Conservation (phyloP, 805 yeast species). For the Teunomyces panamensis region DNA sequence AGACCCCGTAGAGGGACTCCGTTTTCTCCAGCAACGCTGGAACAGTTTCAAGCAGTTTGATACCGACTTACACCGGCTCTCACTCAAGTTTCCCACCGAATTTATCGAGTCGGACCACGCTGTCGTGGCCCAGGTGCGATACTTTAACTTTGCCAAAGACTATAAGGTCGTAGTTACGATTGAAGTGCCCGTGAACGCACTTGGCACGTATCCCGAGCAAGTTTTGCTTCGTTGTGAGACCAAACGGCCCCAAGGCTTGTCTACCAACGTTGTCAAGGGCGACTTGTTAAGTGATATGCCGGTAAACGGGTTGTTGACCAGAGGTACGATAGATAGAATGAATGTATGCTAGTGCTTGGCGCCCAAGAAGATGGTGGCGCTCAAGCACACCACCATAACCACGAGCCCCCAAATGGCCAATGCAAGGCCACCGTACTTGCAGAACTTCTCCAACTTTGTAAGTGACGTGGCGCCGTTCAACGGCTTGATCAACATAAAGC, state of each 20-base stretch:
- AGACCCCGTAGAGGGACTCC: background rate
- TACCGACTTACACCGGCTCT: slow-evolving; percentile 26
- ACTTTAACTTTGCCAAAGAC: slow-evolving; percentile 13
- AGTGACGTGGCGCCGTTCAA: slow-evolving; percentile 24
- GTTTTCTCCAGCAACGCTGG: background rate
- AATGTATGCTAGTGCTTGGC: slow-evolving; percentile 27
- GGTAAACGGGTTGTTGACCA: background rate
- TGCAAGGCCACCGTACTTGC: slow-evolving; percentile 39
- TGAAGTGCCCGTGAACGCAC: slow-evolving; percentile 1
- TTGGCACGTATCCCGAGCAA: background rate
- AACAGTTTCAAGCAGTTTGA: slow-evolving; percentile 19
- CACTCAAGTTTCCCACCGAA: slow-evolving; percentile 26
- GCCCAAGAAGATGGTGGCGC: slow-evolving; percentile 46
- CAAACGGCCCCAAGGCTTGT: background rate
- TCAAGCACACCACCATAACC: slow-evolving; percentile 54
- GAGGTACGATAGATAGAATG: background rate
- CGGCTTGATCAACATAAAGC: slow-evolving; percentile 53
- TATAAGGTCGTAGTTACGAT: slow-evolving; percentile 11
- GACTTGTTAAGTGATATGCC: slow-evolving; percentile 3
- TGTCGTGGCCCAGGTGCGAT: slow-evolving; percentile 13
- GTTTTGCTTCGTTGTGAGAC: background rate
- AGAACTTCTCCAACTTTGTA: slow-evolving; percentile 25
- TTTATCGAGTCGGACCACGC: slow-evolving; percentile 5
- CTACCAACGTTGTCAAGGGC: slow-evolving; percentile 1
- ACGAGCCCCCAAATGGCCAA: slow-evolving; percentile 52